Base-by-base conservation (phyloP, 1,139 yeast genomes). In the Candida pseudoviswanathii region DNA sequence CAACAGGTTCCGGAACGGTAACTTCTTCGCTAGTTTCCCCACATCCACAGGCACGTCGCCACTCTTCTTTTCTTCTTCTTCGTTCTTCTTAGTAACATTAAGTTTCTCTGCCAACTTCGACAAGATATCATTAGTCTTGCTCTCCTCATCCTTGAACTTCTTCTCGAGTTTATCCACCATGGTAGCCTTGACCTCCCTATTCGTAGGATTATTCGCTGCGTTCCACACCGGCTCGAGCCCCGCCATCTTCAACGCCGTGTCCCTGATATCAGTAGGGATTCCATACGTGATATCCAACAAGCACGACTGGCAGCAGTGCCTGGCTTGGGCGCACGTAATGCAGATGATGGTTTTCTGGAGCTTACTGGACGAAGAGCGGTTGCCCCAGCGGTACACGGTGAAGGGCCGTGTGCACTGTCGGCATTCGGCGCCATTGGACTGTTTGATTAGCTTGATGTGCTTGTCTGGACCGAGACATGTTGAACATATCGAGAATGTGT, bases 291-390 rank as follows among this genome's bases (percentile, higher is more conserved):
- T 72, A 68, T 94, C 98, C 41, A 88, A 68, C 82, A 90, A 80
- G 64, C 99, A 94, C 24, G 84, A 70, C 64, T 94, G 98, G 62
- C 99, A 94, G 56, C 96, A 87, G 67, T 89, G 86, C 55, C 86
- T 79, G 44, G 86, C 81, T 41, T 83, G 72, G 1, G 97, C 85
- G 68, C 99, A 94, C 0, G 92, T 84, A 37, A 71, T 64, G 66
- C 99, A 91, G 24, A 90, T 80, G 4, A 79, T 67, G 4, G 89
- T 84, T 57, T 77, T 80, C 51, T 75, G 75, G 46, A 75, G 62
- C 50, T 73, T 70, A 42, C 62, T 64, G 3, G 73, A 63, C 38
- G 73, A 68, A 41, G 63, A 58, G 6, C 68, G 61, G 7, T 73
- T 68, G 45, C 78, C 79, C 96, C 96, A 90, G 54, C 87, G 77